Percentiles rank a stretch among this genome's conserved stretches.
Evolutionary conservation across 768 basidiomycete species (phyloP).

Genomic region (Peribolospora baueri): DNA sequence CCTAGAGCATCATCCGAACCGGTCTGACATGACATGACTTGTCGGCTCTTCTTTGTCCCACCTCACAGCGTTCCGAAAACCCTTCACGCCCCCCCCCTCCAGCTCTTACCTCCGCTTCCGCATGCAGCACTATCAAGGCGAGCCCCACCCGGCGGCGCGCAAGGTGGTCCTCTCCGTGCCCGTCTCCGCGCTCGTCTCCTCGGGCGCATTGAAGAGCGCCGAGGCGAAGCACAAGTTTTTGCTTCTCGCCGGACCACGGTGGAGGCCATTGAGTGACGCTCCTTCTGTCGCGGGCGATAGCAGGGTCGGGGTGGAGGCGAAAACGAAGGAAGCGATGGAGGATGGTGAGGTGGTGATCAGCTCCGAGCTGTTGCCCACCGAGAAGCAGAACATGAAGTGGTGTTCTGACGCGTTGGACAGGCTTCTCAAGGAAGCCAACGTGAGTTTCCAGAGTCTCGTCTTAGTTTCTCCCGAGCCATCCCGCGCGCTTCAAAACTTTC

Average conservation of each 20-base stretch:
- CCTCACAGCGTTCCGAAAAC: constrained; percentile 47
- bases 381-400: constrained; percentile 81
- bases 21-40: neutral
- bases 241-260: constrained; percentile 66
- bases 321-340: constrained; percentile 1
- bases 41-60: neutral
- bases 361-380: constrained; percentile 61
- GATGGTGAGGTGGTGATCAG: constrained; percentile 46
- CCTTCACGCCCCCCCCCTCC: constrained; percentile 42
- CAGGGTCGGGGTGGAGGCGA: no score
- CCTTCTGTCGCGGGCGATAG: no score
- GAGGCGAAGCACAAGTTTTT: constrained; percentile 58
- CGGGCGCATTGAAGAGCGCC: constrained; percentile 40
- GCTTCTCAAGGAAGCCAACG: constrained; percentile 60
- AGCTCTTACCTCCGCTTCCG: constrained; percentile 40
- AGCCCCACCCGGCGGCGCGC: constrained; percentile 40
- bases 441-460: constrained; percentile 32
- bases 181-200: constrained; percentile 33
- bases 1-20: neutral
- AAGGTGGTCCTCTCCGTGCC: constrained; percentile 34
- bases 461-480: neutral
- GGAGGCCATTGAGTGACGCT: constrained; percentile 25
- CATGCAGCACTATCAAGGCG: constrained; percentile 50
- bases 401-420: constrained; percentile 62
- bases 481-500: constrained; percentile 1